Evolutionary conservation across 2,329 filamentous ascomycete species (phyloP), one percentile per base, ranked within the genome.

Genomic region (Didymella exigua): DNA sequence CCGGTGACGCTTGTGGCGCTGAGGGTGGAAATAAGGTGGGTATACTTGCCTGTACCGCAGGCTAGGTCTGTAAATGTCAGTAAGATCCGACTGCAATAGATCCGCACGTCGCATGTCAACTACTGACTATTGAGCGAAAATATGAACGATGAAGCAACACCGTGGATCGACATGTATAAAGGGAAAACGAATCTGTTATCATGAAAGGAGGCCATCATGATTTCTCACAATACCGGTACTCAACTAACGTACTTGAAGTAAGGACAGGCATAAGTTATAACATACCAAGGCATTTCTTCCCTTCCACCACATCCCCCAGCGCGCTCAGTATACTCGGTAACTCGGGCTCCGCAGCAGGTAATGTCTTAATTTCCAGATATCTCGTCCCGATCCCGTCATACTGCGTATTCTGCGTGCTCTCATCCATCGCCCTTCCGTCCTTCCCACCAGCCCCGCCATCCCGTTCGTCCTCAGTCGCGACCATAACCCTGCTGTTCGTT

Each of bases 41-140:
- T 63, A 52, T 66, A 70, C 63, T 63, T 63, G 14, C 69, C 68
- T 18, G 65, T 68, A 19, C 69, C 68, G 51, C 69, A 72, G 9
- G 67, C 69, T 30, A 72, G 66, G 46, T 72, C 69, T 71, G 51
- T 16, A 13, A 7, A 16, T 3, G 40, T 37, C 7, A 31, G 38
- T 23, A 14, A 9, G 9, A 7, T 34, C 10, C 13, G 4, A n/a
- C 5, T n/a, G n/a, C n/a, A n/a, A n/a, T n/a, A n/a, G n/a, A n/a
- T n/a, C n/a, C n/a, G n/a, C n/a, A n/a, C n/a, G n/a, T n/a, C n/a
- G n/a, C n/a, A n/a, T n/a, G n/a, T n/a, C n/a, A n/a, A n/a, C n/a
- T n/a, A n/a, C n/a, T n/a, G n/a, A n/a, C n/a, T n/a, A 26, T 26
- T 26, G 24, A 26, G 24, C 5, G 24, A 8, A 33, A 16, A n/a